Conservation (phyloP, 179 eudicot species). For the Sideroxylon spinosum region DNA sequence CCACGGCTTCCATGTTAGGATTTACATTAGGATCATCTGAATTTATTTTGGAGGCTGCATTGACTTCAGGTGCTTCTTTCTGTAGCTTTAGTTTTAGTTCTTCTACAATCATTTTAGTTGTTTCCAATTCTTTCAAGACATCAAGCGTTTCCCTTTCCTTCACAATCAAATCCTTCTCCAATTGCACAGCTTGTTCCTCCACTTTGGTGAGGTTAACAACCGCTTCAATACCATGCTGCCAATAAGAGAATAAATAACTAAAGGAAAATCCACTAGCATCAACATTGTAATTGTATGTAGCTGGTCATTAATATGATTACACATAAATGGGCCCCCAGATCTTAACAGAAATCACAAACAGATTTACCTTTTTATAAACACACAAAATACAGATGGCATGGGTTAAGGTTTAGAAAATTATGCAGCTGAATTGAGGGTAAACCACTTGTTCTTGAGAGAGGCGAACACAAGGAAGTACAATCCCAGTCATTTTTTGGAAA, state of each 20-base stretch:
- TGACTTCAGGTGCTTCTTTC: slow-evolving; percentile 46
- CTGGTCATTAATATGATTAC: not conserved
- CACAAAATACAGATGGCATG: not conserved
- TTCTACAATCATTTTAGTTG: slow-evolving; percentile 63
- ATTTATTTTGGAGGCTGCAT: slow-evolving; percentile 20
- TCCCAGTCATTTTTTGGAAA: not conserved
- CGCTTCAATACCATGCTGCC: slow-evolving; percentile 35
- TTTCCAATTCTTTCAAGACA: slow-evolving; percentile 83
- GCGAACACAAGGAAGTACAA: not conserved
- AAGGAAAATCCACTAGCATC: not conserved
- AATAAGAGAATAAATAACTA: not conserved
- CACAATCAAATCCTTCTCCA: slow-evolving; percentile 64
- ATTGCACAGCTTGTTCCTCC: slow-evolving; percentile 70
- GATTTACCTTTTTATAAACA: too few species aligned
- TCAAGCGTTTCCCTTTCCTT: slow-evolving; percentile 84
- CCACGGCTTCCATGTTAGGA: slow-evolving; percentile 22
- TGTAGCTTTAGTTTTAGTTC: slow-evolving; percentile 69
- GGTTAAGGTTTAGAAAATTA: not conserved
- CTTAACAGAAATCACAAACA: not conserved
- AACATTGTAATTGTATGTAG: not conserved
- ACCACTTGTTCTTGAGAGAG: not conserved
- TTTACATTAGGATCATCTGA: slow-evolving; percentile 17
- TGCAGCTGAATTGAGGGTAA: too few species aligned
- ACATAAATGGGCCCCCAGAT: not conserved
- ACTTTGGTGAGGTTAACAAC: slow-evolving; percentile 48